phyloP scores from a whole-genome alignment of 202 grass and related monocot species.

The Panicum hallii region DNA sequence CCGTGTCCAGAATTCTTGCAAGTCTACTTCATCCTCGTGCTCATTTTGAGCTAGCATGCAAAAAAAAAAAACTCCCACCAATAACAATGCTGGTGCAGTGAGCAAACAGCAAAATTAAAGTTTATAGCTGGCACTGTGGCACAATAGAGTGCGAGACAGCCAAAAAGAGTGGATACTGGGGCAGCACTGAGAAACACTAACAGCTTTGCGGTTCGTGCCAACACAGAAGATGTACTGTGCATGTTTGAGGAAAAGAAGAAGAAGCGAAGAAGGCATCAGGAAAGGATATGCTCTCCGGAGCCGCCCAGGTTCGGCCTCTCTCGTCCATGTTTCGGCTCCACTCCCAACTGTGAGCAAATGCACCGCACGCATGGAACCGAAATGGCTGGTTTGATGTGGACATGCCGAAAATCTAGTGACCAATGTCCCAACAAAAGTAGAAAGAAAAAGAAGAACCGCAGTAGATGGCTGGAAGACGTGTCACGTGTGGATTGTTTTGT shows the following conservation, averaged over 20 bases:
- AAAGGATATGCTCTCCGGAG: neutral
- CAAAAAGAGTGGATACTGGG: neutral
- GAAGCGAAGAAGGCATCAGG: neutral
- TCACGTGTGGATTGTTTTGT: neutral
- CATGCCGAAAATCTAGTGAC: neutral
- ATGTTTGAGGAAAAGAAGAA: neutral
- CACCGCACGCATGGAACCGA: neutral
- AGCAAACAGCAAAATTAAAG: neutral
- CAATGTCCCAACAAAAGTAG: neutral
- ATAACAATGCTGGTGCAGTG: neutral
- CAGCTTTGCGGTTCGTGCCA: neutral
- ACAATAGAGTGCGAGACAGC: neutral
- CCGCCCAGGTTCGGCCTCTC: neutral
- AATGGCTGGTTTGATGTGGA: slow-evolving; percentile 6
- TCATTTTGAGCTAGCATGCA: neutral
- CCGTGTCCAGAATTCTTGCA: neutral
- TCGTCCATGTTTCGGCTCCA: neutral
- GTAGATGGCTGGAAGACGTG: neutral
- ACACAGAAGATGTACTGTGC: neutral
- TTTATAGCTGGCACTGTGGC: neutral
- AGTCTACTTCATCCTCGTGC: neutral
- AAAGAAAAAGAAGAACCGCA: neutral
- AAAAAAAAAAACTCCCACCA: neutral
- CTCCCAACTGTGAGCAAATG: neutral
- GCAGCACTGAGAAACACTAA: neutral